Conservation (phyloP, 1,284 basidiomycete genomes). For the Stereum hirsutum region DNA sequence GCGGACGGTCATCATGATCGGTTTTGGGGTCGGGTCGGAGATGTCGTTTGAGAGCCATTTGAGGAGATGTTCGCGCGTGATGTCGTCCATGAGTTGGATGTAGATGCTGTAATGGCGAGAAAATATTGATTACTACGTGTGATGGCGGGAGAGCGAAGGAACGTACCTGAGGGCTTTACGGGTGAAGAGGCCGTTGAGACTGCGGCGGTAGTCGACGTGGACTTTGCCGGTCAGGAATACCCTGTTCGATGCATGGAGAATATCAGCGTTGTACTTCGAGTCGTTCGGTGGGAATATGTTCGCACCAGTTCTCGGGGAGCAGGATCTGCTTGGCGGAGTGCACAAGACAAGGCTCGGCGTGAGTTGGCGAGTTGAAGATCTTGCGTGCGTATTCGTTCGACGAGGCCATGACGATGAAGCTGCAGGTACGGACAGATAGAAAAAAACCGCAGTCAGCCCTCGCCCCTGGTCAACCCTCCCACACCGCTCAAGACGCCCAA, state of each 20-base stretch:
- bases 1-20: constrained; percentile 89
- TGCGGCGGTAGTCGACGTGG: constrained; percentile 92
- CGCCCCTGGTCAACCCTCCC: no score
- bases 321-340: constrained; percentile 89
- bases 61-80: constrained; percentile 73
- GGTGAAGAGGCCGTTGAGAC: constrained; percentile 90
- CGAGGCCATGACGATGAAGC: constrained; percentile 95
- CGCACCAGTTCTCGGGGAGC: constrained; percentile 83
- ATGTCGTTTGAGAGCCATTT: constrained; percentile 60
- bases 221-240: constrained; percentile 94
- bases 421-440: constrained; percentile 29
- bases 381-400: constrained; percentile 87
- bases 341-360: constrained; percentile 91
- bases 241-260: constrained; percentile 54
- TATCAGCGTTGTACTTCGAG: no score
- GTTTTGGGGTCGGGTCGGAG: constrained; percentile 38
- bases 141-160: constrained; percentile 7
- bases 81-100: constrained; percentile 78
- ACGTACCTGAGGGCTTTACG: constrained; percentile 82
- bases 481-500: background rate
- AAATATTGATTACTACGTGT: background rate
- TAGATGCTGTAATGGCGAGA: constrained; percentile 57
- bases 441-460: constrained; percentile 5
- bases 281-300: no score
- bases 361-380: constrained; percentile 85